These are phyloP conservation scores for Pythium phragmitis DNA, from an alignment of 352 stramenopile genomes.

Conservation along the genomic window DNA sequence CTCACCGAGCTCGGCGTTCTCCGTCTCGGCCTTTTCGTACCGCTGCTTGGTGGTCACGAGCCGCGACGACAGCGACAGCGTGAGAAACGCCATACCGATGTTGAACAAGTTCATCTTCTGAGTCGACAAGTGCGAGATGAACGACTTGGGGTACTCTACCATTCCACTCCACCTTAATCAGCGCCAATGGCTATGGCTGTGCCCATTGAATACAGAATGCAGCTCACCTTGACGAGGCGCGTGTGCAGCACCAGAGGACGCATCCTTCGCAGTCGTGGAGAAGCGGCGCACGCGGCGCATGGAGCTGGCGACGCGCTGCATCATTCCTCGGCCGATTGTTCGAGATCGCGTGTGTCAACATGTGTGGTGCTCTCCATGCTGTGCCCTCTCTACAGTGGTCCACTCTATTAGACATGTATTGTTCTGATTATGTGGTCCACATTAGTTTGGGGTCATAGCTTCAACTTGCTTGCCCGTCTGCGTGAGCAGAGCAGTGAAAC, in stretches of 20 bases:
- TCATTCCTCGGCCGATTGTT: background rate
- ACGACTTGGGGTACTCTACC: conserved; percentile 81
- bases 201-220: background rate
- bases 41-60: conserved; percentile 76
- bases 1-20: conserved; percentile 45
- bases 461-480: conserved; percentile 27
- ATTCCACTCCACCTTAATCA: background rate
- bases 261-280: conserved; percentile 6
- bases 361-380: conserved; percentile 14
- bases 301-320: conserved; percentile 15
- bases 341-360: background rate
- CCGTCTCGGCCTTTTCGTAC: conserved; percentile 36
- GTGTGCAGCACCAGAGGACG: background rate
- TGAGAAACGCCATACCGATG: conserved; percentile 80
- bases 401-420: conserved; percentile 11
- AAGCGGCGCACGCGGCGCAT: conserved; percentile 25
- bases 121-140: conserved; percentile 70
- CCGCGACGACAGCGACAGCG: conserved; percentile 82
- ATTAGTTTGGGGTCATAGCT: conserved; percentile 18
- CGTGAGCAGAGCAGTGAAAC: conserved; percentile 34
- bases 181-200: background rate
- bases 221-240: conserved; percentile 23
- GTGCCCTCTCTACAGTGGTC: conserved; percentile 11
- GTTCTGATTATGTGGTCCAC: conserved; percentile 17
- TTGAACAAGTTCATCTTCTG: conserved; percentile 88